Evolutionary conservation across 2,329 filamentous ascomycete genomes (phyloP), one percentile per base, ranked within the genome.

Genomic region (Cadophora luteo-olivacea): DNA sequence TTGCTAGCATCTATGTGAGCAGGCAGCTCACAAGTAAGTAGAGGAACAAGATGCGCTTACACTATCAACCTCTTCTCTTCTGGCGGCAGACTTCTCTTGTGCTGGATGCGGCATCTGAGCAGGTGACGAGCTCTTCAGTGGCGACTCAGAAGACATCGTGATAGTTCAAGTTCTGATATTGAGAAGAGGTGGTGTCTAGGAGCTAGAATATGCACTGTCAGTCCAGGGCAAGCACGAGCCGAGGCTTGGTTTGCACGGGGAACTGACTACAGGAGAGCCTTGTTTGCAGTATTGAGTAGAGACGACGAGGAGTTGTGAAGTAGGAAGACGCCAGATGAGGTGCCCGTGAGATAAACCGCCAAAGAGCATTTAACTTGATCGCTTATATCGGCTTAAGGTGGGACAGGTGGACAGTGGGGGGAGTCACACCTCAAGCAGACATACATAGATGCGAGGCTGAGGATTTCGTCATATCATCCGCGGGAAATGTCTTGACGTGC

Each of bases 351-450:
- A 54, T 54, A 54, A 54, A 54, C 51, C 51, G 32, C 12, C 51
- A 54, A 54, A 32, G 24, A 54, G 51, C 51, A 54, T 24, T 32
- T 54, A 29, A 54, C 51, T 54, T 24, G 51, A 54, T 54, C 51
- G 51, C 51, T 54, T 54, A 54, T 54, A 54, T 54, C 51, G 51
- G 51, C 51, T 54, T 54, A 54, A 54, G 51, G 51, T 54, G 51
- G 51, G 51, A 54, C 51, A 54, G 51, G 24, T 54, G 24, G 24
- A 32, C 25, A 52, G 51, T 54, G 51, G 51, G 51, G 51, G 51
- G 51, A 54, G 51, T 54, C 51, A 54, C 51, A 54, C 51, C 51
- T 29, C 51, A 14, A 14, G 16, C 24, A 54, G 51, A 54, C 51
- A 54, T 14, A 29, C 51, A 54, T 29, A 54, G 11, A 29, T 54